Conservation (phyloP, 2,329 filamentous ascomycete species). For the Penicillium sp. region DNA sequence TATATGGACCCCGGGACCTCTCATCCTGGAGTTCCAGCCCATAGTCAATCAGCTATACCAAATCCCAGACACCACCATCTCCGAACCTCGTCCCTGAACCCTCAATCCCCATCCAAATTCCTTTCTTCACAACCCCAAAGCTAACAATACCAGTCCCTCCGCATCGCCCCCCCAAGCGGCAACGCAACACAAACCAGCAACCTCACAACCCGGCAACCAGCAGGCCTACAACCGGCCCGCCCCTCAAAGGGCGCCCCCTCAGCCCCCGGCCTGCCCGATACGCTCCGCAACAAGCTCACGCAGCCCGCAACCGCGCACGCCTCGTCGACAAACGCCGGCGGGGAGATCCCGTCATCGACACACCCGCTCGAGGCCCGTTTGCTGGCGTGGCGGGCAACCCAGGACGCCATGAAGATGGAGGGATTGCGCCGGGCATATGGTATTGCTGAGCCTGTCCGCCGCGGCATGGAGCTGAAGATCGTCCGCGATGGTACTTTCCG, state of each 20-base stretch:
- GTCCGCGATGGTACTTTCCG: constrained; percentile 72
- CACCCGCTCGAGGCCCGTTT: constrained; percentile 94
- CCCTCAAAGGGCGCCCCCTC: constrained; percentile 74
- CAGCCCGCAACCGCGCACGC: constrained; percentile 54
- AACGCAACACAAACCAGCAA: constrained; percentile 68
- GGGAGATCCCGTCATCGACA: constrained; percentile 56
- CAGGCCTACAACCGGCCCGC: constrained; percentile 48
- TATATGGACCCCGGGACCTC: constrained; percentile 16
- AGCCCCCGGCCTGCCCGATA: constrained; percentile 89
- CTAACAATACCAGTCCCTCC: constrained; percentile 67
- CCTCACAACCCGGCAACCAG: constrained; percentile 56
- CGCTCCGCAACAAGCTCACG: constrained; percentile 78
- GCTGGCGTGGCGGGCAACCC: constrained; percentile 83
- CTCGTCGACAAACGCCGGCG: constrained; percentile 38
- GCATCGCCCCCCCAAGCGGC: constrained; percentile 72
- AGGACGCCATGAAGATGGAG: constrained; percentile 85
- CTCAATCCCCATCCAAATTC: not conserved
- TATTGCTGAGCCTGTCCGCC: constrained; percentile 85
- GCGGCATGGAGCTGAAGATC: constrained; percentile 94
- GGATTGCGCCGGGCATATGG: constrained; percentile 83
- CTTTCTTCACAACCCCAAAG: not conserved
- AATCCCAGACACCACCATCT: not conserved
- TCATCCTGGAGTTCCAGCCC: constrained; percentile 9
- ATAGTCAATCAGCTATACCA: constrained; percentile 12
- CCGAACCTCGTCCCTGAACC: not conserved